These are phyloP conservation scores for Monilinia laxa DNA, from an alignment of 2,329 filamentous ascomycete species.

Conservation along the genomic window DNA sequence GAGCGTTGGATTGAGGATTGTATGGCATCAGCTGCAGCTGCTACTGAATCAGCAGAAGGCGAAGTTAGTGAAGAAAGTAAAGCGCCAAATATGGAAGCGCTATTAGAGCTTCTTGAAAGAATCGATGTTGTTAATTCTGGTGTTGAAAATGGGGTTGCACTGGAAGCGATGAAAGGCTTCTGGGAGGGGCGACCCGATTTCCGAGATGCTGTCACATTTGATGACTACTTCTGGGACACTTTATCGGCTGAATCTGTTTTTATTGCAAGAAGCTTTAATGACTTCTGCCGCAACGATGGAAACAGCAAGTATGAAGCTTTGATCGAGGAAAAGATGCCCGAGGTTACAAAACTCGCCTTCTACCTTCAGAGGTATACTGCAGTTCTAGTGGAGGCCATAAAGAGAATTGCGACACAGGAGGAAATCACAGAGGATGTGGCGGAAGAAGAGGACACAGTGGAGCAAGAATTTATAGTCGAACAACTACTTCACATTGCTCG, in stretches of 20 bases:
- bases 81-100: conserved; percentile 72
- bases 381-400: conserved; percentile 64
- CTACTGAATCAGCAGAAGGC: conserved; percentile 57
- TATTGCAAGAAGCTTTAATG: conserved; percentile 87
- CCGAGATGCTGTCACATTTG: conserved; percentile 67
- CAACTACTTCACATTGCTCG: conserved; percentile 90
- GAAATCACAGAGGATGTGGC: conserved; percentile 56
- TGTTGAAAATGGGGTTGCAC: conserved; percentile 82
- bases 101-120: conserved; percentile 87
- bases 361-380: conserved; percentile 79
- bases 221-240: conserved; percentile 76
- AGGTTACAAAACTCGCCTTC: conserved; percentile 87
- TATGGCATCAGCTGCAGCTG: conserved; percentile 63
- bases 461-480: conserved; percentile 93
- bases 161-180: conserved; percentile 93
- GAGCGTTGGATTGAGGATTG: conserved; percentile 99
- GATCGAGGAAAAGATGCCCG: conserved; percentile 89
- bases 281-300: conserved; percentile 77
- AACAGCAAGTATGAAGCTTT: conserved; percentile 73
- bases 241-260: conserved; percentile 85
- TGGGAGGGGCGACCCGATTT: conserved; percentile 92
- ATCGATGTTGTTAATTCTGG: conserved; percentile 92
- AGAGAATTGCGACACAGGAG: conserved; percentile 53
- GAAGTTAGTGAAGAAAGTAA: conserved; percentile 50
- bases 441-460: conserved; percentile 76